Percentiles rank a stretch among this genome's conserved stretches.
These are phyloP conservation scores for Fusarium sp. DNA, from an alignment of 2,329 filamentous ascomycete species.

Conservation along the genomic window DNA sequence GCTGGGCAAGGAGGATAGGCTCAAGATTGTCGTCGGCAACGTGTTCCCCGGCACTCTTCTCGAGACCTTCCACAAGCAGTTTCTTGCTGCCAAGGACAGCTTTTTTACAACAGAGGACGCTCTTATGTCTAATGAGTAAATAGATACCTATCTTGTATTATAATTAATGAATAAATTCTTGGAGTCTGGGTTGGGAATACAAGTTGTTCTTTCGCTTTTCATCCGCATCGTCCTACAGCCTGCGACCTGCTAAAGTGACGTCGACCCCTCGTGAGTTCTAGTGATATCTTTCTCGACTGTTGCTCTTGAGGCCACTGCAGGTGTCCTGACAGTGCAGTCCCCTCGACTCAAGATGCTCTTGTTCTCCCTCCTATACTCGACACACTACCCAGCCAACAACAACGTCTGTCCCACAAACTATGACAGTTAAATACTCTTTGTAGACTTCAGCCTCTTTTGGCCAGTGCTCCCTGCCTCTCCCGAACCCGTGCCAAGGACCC, in stretches of 20 bases:
- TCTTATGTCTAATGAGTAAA: conserved; percentile 1
- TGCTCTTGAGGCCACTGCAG: not conserved
- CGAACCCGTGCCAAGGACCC: not conserved
- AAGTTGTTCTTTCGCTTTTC: not conserved
- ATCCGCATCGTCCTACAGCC: not conserved
- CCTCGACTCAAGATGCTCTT: not conserved
- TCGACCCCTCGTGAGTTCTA: not conserved
- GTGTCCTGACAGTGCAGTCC: not conserved
- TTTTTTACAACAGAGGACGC: conserved; percentile 43
- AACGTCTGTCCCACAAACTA: not conserved
- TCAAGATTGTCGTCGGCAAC: conserved; percentile 54
- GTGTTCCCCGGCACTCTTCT: conserved; percentile 54
- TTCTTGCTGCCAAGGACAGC: conserved; percentile 48
- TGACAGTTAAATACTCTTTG: not conserved
- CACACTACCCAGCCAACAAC: not conserved
- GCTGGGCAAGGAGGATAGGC: conserved; percentile 55
- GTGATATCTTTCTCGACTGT: not conserved
- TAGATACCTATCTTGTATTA: conserved; percentile 1
- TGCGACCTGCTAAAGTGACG: not conserved
- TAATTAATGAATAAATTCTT: not conserved
- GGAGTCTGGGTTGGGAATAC: not conserved
- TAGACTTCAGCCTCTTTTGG: not conserved
- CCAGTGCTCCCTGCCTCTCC: not conserved
- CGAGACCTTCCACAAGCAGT: conserved; percentile 53
- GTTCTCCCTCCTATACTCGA: not conserved